These are phyloP conservation scores for Zalaria obscura DNA, from an alignment of 2,329 filamentous ascomycete species.

Conservation along the genomic window DNA sequence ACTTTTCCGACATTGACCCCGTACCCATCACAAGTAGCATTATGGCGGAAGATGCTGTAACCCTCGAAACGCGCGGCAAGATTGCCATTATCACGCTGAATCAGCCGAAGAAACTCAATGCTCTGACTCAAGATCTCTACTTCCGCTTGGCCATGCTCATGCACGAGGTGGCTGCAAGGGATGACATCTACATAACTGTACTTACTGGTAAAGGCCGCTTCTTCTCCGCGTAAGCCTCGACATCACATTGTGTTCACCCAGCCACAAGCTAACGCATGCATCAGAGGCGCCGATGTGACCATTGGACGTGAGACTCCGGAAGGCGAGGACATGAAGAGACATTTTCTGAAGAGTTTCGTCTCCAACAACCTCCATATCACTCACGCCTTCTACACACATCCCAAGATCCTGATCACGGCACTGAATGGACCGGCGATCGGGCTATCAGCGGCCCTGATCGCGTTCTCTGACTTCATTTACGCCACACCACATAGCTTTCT, in stretches of 20 bases:
- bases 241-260: too few relatives aligned
- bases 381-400: conserved; percentile 80
- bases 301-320: conserved; percentile 32
- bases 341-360: conserved; percentile 59
- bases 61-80: conserved; percentile 50
- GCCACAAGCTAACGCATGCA: conserved; percentile 4
- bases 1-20: too few relatives aligned
- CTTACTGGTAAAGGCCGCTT: conserved; percentile 65
- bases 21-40: not conserved
- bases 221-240: conserved; percentile 65
- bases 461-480: conserved; percentile 88
- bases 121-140: conserved; percentile 58
- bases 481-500: conserved; percentile 67
- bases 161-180: conserved; percentile 60
- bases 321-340: conserved; percentile 28
- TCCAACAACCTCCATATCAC: conserved; percentile 81
- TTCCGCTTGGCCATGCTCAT: conserved; percentile 61
- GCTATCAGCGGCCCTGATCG: conserved; percentile 69
- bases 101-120: conserved; percentile 76
- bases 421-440: conserved; percentile 88
- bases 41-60: conserved; percentile 31
- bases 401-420: conserved; percentile 81
- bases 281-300: conserved; percentile 66
- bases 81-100: conserved; percentile 78
- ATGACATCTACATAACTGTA: conserved; percentile 75